Evolutionary conservation across 1,284 basidiomycete genomes (phyloP).

Genomic region (Ustilago sp.): DNA sequence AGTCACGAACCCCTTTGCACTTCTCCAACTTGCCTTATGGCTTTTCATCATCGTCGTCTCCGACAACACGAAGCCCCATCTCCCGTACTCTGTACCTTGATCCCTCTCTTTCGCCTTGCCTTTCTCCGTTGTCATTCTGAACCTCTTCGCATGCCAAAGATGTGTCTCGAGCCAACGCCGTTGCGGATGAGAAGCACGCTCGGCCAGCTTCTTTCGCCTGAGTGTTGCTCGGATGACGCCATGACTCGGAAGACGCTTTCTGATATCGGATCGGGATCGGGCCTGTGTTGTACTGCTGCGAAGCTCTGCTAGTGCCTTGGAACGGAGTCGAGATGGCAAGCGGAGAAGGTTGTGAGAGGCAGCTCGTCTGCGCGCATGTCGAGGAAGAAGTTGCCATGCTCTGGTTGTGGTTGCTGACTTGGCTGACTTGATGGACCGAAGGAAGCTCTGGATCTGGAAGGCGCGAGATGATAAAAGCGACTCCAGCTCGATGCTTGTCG

Average conservation of each 20-base stretch:
- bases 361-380: constrained; percentile 61
- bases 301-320: constrained; percentile 63
- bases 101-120: constrained; percentile 51
- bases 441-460: constrained; percentile 53
- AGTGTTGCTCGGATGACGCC: constrained; percentile 46
- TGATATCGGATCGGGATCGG: constrained; percentile 48
- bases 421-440: constrained; percentile 46
- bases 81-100: constrained; percentile 35
- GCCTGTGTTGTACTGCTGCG: constrained; percentile 62
- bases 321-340: constrained; percentile 59
- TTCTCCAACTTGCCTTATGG: constrained; percentile 57
- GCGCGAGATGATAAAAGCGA: constrained; percentile 45
- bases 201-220: constrained; percentile 43
- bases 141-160: constrained; percentile 68
- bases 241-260: constrained; percentile 52
- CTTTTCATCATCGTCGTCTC: constrained; percentile 66
- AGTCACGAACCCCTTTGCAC: constrained; percentile 33
- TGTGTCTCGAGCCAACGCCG: constrained; percentile 68
- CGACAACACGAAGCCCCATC: constrained; percentile 62
- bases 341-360: constrained; percentile 68
- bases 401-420: constrained; percentile 55
- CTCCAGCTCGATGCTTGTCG: constrained; percentile 47
- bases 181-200: constrained; percentile 46
- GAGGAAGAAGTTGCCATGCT: constrained; percentile 68
- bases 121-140: constrained; percentile 64